Conservation (phyloP, 257 asterid species). For the Penstemon newberryi region DNA sequence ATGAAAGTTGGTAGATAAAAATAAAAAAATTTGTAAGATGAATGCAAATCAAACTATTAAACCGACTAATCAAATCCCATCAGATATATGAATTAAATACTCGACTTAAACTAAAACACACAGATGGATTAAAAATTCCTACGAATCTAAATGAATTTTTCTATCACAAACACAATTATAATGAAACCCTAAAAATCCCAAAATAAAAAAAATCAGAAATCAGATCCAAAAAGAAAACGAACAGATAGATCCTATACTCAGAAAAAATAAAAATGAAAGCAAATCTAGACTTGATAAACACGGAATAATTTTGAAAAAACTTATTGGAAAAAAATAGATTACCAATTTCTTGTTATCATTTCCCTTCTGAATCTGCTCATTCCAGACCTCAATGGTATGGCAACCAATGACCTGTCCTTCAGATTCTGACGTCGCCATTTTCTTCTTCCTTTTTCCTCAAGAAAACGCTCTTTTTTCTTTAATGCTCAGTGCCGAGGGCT, state of each 20-base stretch:
- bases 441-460: background rate
- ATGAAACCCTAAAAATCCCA: background rate
- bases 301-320: background rate
- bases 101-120: conserved; percentile 17
- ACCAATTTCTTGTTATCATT: conserved; percentile 64
- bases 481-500: background rate
- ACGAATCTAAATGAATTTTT: background rate
- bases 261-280: background rate
- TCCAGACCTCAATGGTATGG: conserved; percentile 72
- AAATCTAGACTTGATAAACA: conserved; percentile 22
- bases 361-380: conserved; percentile 67
- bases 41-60: background rate
- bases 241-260: background rate
- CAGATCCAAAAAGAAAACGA: background rate
- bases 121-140: background rate
- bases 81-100: background rate
- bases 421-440: conserved; percentile 51
- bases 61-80: background rate
- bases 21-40: background rate
- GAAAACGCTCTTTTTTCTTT: background rate
- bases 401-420: conserved; percentile 81
- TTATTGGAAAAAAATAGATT: background rate
- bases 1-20: background rate
- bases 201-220: background rate
- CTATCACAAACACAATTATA: background rate